Percentiles rank a stretch among this genome's conserved stretches.
These are phyloP conservation scores for Metschnikowia continentalis DNA, from an alignment of 805 yeast species.

Conservation along the genomic window DNA sequence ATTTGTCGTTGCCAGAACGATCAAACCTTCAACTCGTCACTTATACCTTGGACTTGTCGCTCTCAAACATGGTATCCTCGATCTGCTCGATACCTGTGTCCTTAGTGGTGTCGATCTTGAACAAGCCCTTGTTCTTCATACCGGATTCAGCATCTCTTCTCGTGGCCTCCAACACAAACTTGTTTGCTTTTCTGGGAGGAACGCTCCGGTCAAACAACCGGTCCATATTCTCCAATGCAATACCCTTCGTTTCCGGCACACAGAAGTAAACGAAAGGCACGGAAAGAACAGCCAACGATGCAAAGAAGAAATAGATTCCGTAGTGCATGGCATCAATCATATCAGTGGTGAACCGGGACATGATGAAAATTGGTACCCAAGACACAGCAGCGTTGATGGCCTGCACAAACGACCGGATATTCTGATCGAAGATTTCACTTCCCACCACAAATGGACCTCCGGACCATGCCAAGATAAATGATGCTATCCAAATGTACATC, in stretches of 20 bases:
- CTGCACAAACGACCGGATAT: conserved; percentile 37
- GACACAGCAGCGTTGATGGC: conserved; percentile 39
- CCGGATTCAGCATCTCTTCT: conserved; percentile 14
- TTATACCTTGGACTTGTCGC: background rate
- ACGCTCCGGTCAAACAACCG: conserved; percentile 21
- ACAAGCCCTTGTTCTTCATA: conserved; percentile 15
- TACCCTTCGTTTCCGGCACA: conserved; percentile 39
- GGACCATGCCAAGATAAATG: conserved; percentile 38
- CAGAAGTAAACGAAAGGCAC: conserved; percentile 37
- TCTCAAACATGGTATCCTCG: conserved; percentile 12
- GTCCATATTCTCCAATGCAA: conserved; percentile 31
- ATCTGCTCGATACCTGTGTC: conserved; percentile 18
- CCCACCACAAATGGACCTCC: conserved; percentile 41
- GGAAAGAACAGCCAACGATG: conserved; percentile 29
- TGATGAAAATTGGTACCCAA: conserved; percentile 37
- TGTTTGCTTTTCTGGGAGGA: conserved; percentile 23
- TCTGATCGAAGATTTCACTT: conserved; percentile 37
- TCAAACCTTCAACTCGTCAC: background rate
- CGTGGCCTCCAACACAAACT: conserved; percentile 17
- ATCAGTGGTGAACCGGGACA: conserved; percentile 31
- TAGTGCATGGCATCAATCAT: conserved; percentile 35
- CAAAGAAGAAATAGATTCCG: conserved; percentile 37
- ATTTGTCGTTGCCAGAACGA: conserved; percentile 1
- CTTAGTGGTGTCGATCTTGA: conserved; percentile 21
- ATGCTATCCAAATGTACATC: conserved; percentile 41